Percentiles rank a stretch among this genome's conserved stretches.
phyloP scores from a whole-genome alignment of 441 rosid species.

The Syzygium malaccense region DNA sequence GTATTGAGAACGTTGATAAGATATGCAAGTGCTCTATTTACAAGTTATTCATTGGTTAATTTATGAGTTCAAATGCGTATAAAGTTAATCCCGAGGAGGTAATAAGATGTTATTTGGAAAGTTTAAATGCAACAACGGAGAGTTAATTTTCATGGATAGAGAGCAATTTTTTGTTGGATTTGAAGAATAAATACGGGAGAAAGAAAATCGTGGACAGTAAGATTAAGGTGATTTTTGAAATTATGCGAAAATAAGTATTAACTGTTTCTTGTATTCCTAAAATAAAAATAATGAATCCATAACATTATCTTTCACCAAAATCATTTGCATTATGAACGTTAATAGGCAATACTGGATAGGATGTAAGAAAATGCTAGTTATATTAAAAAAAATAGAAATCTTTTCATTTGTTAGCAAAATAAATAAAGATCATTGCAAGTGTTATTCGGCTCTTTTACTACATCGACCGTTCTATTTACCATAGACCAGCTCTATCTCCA shows the following conservation, averaged over 20 bases:
- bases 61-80: background rate
- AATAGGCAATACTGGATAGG: background rate
- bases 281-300: no score
- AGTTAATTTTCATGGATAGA: background rate
- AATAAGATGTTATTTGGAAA: background rate
- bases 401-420: background rate
- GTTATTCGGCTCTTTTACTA: background rate
- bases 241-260: background rate
- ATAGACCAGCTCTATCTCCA: background rate
- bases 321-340: no score
- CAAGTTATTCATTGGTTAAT: background rate
- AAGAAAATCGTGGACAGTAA: accelerated
- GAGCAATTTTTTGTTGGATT: background rate
- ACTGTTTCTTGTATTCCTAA: background rate
- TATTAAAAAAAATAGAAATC: background rate
- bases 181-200: no score
- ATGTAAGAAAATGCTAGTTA: background rate
- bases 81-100: background rate
- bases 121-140: background rate
- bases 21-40: background rate
- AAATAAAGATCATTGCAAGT: background rate
- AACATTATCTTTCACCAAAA: background rate
- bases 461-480: background rate
- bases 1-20: background rate
- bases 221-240: no score